phyloP scores from a whole-genome alignment of 805 yeast species.

The Pichia eremophila region DNA sequence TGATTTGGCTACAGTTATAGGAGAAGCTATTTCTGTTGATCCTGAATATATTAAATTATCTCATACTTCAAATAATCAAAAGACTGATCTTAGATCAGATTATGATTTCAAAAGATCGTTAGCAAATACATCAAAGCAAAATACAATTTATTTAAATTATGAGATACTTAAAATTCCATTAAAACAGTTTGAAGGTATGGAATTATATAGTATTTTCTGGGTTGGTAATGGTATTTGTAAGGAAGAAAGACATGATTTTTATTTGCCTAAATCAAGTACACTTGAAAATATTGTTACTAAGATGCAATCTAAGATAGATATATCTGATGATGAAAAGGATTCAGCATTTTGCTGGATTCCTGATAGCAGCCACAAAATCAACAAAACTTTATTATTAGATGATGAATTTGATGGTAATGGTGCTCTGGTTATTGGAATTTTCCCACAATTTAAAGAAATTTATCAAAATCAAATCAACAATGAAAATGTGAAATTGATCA shows the following conservation, averaged over 20 bases:
- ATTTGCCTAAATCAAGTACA: slow-evolving; percentile 55
- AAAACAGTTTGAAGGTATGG: slow-evolving; percentile 69
- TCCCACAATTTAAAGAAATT: slow-evolving; percentile 27
- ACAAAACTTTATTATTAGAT: slow-evolving; percentile 26
- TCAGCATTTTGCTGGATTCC: slow-evolving; percentile 53
- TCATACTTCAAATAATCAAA: slow-evolving; percentile 49
- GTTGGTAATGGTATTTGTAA: slow-evolving; percentile 62
- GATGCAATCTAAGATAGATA: slow-evolving; percentile 44
- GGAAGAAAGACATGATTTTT: slow-evolving; percentile 57
- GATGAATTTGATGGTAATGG: slow-evolving; percentile 31
- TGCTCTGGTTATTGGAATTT: slow-evolving; percentile 38
- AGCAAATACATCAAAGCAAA: slow-evolving; percentile 36
- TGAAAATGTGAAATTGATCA: slow-evolving; percentile 33
- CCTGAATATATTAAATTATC: slow-evolving; percentile 59
- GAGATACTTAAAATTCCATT: slow-evolving; percentile 71
- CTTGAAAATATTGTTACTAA: slow-evolving; percentile 46
- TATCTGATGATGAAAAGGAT: slow-evolving; percentile 37
- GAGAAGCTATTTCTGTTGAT: slow-evolving; percentile 40
- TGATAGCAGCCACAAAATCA: slow-evolving; percentile 20
- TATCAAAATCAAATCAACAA: slow-evolving; percentile 12
- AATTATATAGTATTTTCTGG: slow-evolving; percentile 59
- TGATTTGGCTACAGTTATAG: slow-evolving; percentile 55
- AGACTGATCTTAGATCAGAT: slow-evolving; percentile 38
- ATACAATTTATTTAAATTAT: slow-evolving; percentile 46
- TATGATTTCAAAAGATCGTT: slow-evolving; percentile 27